These are phyloP conservation scores for Solanum ahanhuiri DNA, from an alignment of 257 asterid genomes.

Conservation along the genomic window DNA sequence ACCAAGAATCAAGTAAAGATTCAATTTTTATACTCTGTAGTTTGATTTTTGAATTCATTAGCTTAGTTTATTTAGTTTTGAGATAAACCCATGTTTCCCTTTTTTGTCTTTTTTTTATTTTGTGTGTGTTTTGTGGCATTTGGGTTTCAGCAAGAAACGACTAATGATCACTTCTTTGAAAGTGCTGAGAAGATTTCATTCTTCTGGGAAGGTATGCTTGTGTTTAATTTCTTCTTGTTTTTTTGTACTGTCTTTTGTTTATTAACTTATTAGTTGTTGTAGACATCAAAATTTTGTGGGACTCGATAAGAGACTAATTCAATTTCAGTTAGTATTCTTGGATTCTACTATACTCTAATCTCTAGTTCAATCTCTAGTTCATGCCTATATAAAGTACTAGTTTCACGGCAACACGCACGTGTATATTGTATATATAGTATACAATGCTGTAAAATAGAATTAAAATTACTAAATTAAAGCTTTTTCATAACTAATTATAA, in stretches of 20 bases:
- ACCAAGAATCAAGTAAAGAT: constrained; percentile 73
- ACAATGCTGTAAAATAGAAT: too few relatives aligned
- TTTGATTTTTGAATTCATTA: background rate
- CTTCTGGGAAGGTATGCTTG: constrained; percentile 78
- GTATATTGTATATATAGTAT: too few relatives aligned
- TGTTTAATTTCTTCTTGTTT: background rate
- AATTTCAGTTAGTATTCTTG: too few relatives aligned
- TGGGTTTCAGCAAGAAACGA: constrained; percentile 46
- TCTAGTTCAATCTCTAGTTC: too few relatives aligned
- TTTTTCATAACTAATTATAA: too few relatives aligned
- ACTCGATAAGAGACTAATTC: too few relatives aligned
- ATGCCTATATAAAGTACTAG: background rate
- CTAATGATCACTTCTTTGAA: constrained; percentile 72
- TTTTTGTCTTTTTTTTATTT: background rate
- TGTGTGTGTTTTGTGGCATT: background rate
- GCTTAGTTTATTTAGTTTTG: background rate
- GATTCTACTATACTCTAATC: too few relatives aligned
- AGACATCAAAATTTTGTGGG: too few relatives aligned
- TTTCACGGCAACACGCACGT: too few relatives aligned
- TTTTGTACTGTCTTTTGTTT: background rate
- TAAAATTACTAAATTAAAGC: too few relatives aligned
- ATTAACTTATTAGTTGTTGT: background rate
- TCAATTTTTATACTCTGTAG: background rate
- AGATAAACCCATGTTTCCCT: background rate
- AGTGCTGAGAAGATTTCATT: constrained; percentile 93